Conservation (phyloP, 441 rosid genomes). For the Syzygium malaccense region DNA sequence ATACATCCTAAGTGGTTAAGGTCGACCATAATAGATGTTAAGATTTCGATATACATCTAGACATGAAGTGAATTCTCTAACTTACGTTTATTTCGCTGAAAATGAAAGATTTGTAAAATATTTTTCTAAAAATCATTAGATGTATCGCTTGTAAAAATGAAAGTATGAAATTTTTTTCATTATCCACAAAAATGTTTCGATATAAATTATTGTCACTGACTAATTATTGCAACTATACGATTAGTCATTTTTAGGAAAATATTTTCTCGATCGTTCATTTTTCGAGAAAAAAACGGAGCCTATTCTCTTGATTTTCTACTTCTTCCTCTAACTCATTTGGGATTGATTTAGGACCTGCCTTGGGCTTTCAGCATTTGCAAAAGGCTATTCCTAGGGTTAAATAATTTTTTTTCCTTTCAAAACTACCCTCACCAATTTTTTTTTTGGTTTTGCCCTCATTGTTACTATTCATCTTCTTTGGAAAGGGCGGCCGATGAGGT, state of each 20-base stretch:
- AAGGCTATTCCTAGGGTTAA: no score
- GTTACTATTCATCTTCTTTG: no score
- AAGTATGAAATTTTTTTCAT: no score
- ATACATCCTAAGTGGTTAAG: neutral
- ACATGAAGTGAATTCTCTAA: neutral
- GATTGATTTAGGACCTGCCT: neutral
- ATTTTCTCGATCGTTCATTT: neutral
- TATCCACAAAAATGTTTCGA: no score
- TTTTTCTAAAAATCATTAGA: neutral
- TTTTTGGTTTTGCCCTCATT: no score
- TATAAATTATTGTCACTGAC: neutral
- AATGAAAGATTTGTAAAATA: neutral
- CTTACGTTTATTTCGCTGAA: fast-evolving
- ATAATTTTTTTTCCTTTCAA: no score
- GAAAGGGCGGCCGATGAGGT: no score
- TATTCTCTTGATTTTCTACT: neutral
- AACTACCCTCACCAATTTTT: no score
- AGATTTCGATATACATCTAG: neutral
- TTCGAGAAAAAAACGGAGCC: fast-evolving
- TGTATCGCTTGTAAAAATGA: neutral
- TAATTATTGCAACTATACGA: neutral
- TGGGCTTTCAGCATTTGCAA: no score
- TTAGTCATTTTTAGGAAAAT: neutral
- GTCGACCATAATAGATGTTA: neutral
- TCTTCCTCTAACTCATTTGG: neutral